Evolutionary conservation across 1,284 basidiomycete genomes (phyloP).

Genomic region (Porogramme epimiltina): DNA sequence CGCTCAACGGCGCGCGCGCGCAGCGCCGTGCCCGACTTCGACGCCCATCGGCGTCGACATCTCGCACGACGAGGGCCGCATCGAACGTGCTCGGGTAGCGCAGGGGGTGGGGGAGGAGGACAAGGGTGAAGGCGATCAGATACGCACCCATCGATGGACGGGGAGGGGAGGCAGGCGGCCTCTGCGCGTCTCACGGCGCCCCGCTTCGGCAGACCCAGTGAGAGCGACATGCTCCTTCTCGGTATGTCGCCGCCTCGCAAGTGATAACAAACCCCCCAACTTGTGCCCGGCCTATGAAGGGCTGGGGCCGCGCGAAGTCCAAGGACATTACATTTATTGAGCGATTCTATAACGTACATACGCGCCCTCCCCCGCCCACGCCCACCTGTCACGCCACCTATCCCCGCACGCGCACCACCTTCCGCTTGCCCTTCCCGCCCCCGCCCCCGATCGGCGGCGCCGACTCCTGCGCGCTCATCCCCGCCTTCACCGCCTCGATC

Average conservation of each 20-base stretch:
- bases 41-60: background rate
- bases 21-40: background rate
- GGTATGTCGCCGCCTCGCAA: background rate
- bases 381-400: slow-evolving; percentile 8
- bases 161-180: too few species aligned
- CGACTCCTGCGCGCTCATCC: slow-evolving; percentile 67
- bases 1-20: background rate
- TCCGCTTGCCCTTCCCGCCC: slow-evolving; percentile 72
- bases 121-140: slow-evolving; percentile 7
- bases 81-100: background rate
- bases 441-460: slow-evolving; percentile 31
- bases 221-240: too few species aligned
- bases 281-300: too few species aligned
- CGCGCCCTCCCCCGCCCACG: slow-evolving; percentile 3
- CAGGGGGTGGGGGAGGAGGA: slow-evolving; percentile 9
- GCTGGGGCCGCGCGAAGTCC: background rate
- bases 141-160: slow-evolving; percentile 16
- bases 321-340: slow-evolving; percentile 17
- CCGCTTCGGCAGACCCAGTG: background rate
- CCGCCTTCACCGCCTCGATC: slow-evolving; percentile 78
- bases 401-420: slow-evolving; percentile 76
- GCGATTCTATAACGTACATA: slow-evolving; percentile 18
- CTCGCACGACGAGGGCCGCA: background rate
- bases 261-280: background rate
- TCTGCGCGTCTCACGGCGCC: background rate